phyloP scores from a whole-genome alignment of 345 rosid species.

The Noccaea bulbosa region DNA sequence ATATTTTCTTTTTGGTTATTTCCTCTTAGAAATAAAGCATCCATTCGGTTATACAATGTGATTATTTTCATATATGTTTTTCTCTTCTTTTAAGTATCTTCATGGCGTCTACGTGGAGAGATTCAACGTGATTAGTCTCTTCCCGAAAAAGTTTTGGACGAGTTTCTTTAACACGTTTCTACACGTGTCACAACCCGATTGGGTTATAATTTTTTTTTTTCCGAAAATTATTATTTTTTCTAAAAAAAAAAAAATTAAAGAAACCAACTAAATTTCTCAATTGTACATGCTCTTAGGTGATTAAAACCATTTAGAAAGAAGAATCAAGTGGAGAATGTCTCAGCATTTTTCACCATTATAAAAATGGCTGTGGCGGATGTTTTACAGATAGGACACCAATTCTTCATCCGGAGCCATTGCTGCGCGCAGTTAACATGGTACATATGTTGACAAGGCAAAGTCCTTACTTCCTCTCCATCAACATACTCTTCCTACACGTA shows the following conservation, averaged over 20 bases:
- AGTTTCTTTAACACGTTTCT: too few relatives aligned
- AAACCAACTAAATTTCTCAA: too few relatives aligned
- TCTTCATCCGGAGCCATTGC: conserved; percentile 90
- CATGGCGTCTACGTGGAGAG: too few relatives aligned
- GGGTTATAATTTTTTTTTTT: too few relatives aligned
- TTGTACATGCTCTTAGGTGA: too few relatives aligned
- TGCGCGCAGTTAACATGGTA: conserved; percentile 71
- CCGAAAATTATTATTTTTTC: too few relatives aligned
- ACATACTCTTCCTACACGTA: conserved; percentile 79
- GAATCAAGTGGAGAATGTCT: not conserved
- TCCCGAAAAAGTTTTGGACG: too few relatives aligned
- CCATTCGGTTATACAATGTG: not conserved
- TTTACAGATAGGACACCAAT: conserved; percentile 97
- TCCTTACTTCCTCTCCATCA: conserved; percentile 73
- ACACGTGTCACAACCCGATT: too few relatives aligned
- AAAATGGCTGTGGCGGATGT: conserved; percentile 52
- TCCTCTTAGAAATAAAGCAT: not conserved
- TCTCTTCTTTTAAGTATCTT: too few relatives aligned
- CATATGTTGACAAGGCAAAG: conserved; percentile 69
- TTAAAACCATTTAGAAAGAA: not conserved
- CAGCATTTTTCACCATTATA: conserved; percentile 19
- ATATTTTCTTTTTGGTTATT: too few relatives aligned
- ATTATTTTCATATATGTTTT: not conserved
- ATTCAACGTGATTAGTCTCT: too few relatives aligned
- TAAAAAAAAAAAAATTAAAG: too few relatives aligned